Conservation (phyloP, 2,329 filamentous ascomycete genomes). For the Trichoderma atrobrunneum region DNA sequence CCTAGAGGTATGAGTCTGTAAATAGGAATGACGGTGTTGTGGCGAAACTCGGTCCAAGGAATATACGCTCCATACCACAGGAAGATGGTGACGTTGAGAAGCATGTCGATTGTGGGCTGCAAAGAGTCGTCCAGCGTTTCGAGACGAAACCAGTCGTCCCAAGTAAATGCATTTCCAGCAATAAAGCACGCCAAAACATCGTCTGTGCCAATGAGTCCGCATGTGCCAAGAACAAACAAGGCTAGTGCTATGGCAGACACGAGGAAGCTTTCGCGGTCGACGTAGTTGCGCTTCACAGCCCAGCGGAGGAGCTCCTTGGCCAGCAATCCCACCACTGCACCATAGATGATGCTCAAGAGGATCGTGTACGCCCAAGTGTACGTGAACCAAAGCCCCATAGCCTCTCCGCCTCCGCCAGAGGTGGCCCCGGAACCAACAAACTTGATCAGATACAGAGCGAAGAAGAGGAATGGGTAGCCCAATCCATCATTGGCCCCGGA, state of each 20-base stretch:
- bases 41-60: conserved; percentile 70
- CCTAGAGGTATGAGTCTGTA: conserved; percentile 72
- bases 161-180: conserved; percentile 85
- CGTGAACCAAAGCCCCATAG: conserved; percentile 78
- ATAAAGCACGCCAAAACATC: conserved; percentile 92
- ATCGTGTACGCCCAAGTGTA: conserved; percentile 86
- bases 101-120: conserved; percentile 93
- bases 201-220: conserved; percentile 81
- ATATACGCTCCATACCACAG: conserved; percentile 87
- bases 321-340: conserved; percentile 72
- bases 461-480: conserved; percentile 84
- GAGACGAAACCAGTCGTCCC: conserved; percentile 91
- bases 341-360: conserved; percentile 73
- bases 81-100: conserved; percentile 84
- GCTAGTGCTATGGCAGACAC: conserved; percentile 83
- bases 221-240: conserved; percentile 83
- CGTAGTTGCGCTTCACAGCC: conserved; percentile 76
- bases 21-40: conserved; percentile 67
- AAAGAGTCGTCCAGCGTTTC: conserved; percentile 87
- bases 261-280: conserved; percentile 83
- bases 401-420: conserved; percentile 59
- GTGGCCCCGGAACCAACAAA: conserved; percentile 61
- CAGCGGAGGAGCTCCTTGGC: conserved; percentile 80
- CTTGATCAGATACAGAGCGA: conserved; percentile 80
- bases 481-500: conserved; percentile 87